A percentile compares a stretch with the other conserved stretches of the same genome.
phyloP scores from a whole-genome alignment of 345 rosid genomes.

The Heritiera fomes region DNA sequence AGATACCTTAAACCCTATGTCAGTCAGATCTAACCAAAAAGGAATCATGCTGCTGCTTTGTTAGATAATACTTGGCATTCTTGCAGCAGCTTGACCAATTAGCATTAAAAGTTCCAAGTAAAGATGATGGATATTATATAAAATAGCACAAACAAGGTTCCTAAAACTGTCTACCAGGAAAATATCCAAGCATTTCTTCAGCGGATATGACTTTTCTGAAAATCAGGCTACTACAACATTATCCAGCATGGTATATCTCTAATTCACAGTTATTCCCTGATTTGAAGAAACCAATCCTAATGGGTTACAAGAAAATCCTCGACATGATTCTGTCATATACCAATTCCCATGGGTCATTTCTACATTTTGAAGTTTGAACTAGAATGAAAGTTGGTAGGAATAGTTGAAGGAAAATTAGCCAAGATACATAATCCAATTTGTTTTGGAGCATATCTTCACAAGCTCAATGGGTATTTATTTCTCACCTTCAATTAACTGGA shows the following conservation, averaged over 20 bases:
- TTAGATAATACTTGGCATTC: background rate
- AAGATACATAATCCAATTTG: background rate
- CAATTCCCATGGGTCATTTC: background rate
- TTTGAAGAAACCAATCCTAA: background rate
- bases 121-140: background rate
- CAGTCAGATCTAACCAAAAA: background rate
- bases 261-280: background rate
- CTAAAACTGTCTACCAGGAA: background rate
- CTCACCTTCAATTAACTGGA: background rate
- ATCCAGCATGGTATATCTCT: background rate
- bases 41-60: background rate
- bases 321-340: background rate
- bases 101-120: constrained; percentile 1
- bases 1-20: background rate
- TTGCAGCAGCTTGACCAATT: background rate
- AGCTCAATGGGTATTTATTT: background rate
- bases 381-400: background rate
- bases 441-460: background rate
- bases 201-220: background rate
- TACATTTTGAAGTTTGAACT: background rate
- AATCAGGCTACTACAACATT: background rate
- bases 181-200: background rate
- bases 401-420: background rate
- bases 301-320: background rate
- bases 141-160: background rate